A percentile compares a stretch with the other conserved stretches of the same genome.
These are phyloP conservation scores for Salvia rosmarinus DNA, from an alignment of 257 asterid genomes.

Conservation along the genomic window DNA sequence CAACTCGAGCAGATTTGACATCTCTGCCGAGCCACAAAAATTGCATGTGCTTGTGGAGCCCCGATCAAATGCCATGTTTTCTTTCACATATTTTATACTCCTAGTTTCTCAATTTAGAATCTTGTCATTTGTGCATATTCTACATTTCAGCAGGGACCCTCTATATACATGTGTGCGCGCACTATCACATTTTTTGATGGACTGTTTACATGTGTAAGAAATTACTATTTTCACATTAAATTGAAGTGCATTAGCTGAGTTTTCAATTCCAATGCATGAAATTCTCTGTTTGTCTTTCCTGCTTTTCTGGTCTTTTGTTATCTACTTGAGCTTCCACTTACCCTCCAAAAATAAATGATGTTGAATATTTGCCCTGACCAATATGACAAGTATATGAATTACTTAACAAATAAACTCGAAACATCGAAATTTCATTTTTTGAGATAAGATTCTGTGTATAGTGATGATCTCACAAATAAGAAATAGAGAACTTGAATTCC, in stretches of 20 bases:
- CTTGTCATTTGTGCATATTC: neutral
- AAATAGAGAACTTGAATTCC: no score
- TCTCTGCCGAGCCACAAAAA: neutral
- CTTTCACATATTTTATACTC: no score
- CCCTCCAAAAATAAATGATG: constrained; percentile 4
- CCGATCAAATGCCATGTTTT: neutral
- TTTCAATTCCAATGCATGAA: constrained; percentile 30
- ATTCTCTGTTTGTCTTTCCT: constrained; percentile 26
- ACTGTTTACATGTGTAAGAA: no score
- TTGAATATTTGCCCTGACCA: neutral
- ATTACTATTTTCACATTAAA: no score
- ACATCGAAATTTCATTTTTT: neutral
- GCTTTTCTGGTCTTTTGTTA: constrained; percentile 25
- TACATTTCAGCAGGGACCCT: neutral
- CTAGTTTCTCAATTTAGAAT: neutral
- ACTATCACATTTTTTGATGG: no score
- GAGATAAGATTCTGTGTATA: no score
- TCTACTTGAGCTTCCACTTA: constrained; percentile 17
- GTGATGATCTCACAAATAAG: no score
- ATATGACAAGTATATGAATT: neutral
- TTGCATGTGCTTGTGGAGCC: neutral
- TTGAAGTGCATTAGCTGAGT: constrained; percentile 16
- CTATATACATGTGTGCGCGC: no score
- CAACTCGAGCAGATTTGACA: no score
- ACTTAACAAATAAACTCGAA: neutral